Conservation (phyloP, 139 green algal genomes). For the Pleodorina starrii region DNA sequence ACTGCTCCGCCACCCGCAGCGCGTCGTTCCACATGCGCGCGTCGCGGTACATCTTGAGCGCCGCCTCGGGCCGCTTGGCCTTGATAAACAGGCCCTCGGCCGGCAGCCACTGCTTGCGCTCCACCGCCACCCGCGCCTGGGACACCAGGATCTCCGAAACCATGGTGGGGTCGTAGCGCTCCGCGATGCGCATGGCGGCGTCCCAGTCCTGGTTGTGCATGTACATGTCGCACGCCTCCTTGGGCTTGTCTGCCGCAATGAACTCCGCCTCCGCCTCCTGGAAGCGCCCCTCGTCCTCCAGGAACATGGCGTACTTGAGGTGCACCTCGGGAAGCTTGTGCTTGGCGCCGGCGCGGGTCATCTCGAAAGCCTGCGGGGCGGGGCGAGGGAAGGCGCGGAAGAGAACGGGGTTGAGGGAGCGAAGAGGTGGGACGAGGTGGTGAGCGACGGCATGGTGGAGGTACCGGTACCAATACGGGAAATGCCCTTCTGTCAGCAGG, state of each 20-base stretch:
- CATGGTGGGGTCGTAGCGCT: conserved; percentile 75
- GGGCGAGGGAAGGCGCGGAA: neutral
- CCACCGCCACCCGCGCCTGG: conserved; percentile 57
- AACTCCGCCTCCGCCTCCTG: conserved; percentile 80
- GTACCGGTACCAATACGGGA: too few relatives aligned
- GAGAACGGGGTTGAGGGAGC: too few relatives aligned
- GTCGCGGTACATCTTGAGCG: conserved; percentile 84
- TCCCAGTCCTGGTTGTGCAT: conserved; percentile 85
- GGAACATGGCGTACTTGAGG: conserved; percentile 87
- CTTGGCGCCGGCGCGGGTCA: conserved; percentile 65
- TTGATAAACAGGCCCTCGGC: conserved; percentile 71
- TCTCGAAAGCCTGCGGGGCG: conserved; percentile 74
- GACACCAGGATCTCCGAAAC: conserved; percentile 74
- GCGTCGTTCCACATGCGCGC: conserved; percentile 82
- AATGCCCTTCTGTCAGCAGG: too few relatives aligned
- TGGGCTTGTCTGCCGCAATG: conserved; percentile 75
- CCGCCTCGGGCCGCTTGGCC: conserved; percentile 81
- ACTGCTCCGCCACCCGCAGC: conserved; percentile 86
- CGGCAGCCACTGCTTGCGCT: conserved; percentile 54
- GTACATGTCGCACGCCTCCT: conserved; percentile 89
- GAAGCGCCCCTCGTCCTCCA: conserved; percentile 89
- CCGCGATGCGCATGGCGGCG: conserved; percentile 78
- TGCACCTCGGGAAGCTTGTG: conserved; percentile 83
- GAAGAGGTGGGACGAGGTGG: too few relatives aligned
- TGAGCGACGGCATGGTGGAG: too few relatives aligned